These are phyloP conservation scores for Periglandula ipomoeae DNA, from an alignment of 2,329 filamentous ascomycete species.

Conservation along the genomic window DNA sequence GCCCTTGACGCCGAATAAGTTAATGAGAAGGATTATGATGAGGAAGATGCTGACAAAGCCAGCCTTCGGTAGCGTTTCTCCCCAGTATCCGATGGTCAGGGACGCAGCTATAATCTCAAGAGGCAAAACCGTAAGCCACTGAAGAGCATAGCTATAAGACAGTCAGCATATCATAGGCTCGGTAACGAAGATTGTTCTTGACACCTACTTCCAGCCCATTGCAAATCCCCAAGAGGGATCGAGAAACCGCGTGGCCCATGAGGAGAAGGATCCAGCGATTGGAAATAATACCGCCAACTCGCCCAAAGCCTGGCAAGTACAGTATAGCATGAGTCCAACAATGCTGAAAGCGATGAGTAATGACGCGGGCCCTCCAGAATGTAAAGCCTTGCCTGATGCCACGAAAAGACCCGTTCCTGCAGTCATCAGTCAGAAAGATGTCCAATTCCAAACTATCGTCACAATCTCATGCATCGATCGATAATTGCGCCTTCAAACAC, in stretches of 20 bases:
- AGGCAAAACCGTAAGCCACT: conserved; percentile 78
- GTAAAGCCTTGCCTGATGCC: conserved; percentile 63
- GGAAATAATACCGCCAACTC: conserved; percentile 88
- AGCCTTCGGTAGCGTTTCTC: conserved; percentile 51
- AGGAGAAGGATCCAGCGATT: conserved; percentile 83
- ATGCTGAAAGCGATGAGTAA: conserved; percentile 69
- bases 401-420: conserved; percentile 69
- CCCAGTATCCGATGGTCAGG: conserved; percentile 78
- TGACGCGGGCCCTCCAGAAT: conserved; percentile 67
- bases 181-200: neutral
- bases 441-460: too few species aligned
- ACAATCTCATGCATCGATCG: neutral
- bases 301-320: conserved; percentile 82
- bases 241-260: conserved; percentile 84
- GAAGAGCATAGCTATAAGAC: conserved; percentile 60
- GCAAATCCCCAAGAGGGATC: conserved; percentile 93
- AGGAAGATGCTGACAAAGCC: conserved; percentile 82
- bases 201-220: conserved; percentile 81
- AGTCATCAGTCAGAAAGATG: too few species aligned
- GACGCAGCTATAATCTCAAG: conserved; percentile 82
- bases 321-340: conserved; percentile 82
- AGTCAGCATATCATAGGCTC: neutral
- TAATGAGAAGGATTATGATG: conserved; percentile 66
- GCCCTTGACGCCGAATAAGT: conserved; percentile 78
- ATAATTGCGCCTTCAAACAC: neutral